These are phyloP conservation scores for Eustoma russellianum DNA, from an alignment of 257 asterid genomes.

Conservation along the genomic window DNA sequence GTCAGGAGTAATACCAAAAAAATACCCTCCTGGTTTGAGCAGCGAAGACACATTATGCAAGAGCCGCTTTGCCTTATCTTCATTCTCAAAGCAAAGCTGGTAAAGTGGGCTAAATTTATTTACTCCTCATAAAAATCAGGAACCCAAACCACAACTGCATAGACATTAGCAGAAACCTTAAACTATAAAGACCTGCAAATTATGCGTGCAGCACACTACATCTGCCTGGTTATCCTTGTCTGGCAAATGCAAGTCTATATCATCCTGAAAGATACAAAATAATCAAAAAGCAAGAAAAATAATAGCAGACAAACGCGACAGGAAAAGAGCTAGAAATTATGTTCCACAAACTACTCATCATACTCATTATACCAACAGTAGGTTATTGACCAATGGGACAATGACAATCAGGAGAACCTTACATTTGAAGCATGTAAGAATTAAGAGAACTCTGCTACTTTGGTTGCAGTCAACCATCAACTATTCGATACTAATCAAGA, in stretches of 20 bases:
- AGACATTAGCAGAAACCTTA: constrained; percentile 3
- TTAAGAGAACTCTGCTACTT: too few relatives aligned
- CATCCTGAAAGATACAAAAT: constrained; percentile 50
- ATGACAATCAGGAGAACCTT: too few relatives aligned
- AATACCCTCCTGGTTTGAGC: constrained; percentile 95
- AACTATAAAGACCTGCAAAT: constrained; percentile 57
- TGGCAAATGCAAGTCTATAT: constrained; percentile 46
- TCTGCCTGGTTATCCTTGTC: constrained; percentile 72
- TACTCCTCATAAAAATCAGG: not conserved
- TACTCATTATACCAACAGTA: too few relatives aligned
- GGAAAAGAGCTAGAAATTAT: not conserved
- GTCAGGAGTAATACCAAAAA: constrained; percentile 94
- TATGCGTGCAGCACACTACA: constrained; percentile 83
- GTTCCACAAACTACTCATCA: too few relatives aligned
- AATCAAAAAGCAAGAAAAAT: not conserved
- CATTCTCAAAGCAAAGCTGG: constrained; percentile 83
- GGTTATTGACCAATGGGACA: too few relatives aligned
- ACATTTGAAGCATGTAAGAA: too few relatives aligned
- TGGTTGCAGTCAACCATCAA: too few relatives aligned
- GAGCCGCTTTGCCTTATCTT: constrained; percentile 71
- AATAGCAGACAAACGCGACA: not conserved
- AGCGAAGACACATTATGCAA: constrained; percentile 76
- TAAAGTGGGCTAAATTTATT: constrained; percentile 5
- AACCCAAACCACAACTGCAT: constrained; percentile 8
- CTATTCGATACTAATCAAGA: too few relatives aligned